Evolutionary conservation across 1,284 basidiomycete species (phyloP), one percentile per base, ranked within the genome.

Genomic region (Tranzscheliella williamsii): DNA sequence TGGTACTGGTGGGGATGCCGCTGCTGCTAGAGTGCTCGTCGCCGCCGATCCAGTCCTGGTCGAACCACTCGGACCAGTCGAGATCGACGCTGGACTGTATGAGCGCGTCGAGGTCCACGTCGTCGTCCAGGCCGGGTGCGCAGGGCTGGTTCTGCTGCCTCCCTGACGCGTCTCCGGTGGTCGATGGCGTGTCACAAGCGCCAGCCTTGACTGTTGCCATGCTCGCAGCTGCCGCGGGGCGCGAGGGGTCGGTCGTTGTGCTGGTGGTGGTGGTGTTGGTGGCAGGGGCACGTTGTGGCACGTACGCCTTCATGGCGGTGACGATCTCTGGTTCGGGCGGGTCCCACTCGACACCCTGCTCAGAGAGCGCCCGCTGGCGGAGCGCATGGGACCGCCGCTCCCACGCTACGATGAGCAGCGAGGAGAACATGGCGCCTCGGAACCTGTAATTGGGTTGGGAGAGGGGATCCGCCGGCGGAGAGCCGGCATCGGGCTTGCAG

Each of bases 51-150:
- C 39, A 43, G 8, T 7, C 38, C 12, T 33, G 31, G 24, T 41
- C 21, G 24, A 47, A 18, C 44, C 51, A 47, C 18, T 31, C 15
- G 20, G 27, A 38, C 40, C 44, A 54, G 36, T 54, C 51, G 17
- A 54, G 31, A n/a, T 47, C 51, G 21, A 54, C 36, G 26, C 39
- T 54, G 21, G 44, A 47, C 33, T 46, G 44, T 27, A 54, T 16
- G 21, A 47, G 40, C 15, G 44, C 31, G 27, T 54, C 38, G 36
- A 47, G 36, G 23, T 43, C 33, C 4, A 34, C 30, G 34, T 47
- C 38, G 30, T 54, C 39, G 27, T 42, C 36, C 9, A 34, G 12
- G 27, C 27, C 27, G 9, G 27, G 11, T 9, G 11, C 27, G n/a
- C 9, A n/a, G 9, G 9, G 27, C n/a, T 29, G 27, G 11, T 9